A percentile compares a stretch with the other conserved stretches of the same genome.
phyloP scores from a whole-genome alignment of 2,329 filamentous ascomycete genomes.

The Paecilomyces formosus region DNA sequence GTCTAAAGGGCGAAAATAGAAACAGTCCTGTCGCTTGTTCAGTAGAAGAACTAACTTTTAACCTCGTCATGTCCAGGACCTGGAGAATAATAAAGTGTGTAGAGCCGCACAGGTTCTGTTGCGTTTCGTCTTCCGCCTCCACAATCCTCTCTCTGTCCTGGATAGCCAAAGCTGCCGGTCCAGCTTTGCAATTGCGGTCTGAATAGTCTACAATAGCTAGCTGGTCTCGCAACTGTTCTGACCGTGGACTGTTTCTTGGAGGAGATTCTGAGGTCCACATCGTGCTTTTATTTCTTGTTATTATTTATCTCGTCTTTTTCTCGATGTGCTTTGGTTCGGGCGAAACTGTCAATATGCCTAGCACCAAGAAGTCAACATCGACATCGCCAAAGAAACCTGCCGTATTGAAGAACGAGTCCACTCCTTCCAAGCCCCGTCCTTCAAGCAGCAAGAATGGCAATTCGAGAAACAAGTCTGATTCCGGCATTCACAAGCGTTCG shows the following conservation, averaged over 20 bases:
- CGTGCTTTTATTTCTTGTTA: constrained; percentile 1
- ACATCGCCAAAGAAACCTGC: background rate
- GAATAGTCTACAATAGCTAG: constrained; percentile 11
- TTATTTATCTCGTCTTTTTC: background rate
- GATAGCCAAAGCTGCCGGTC: constrained; percentile 34
- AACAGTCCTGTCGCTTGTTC: constrained; percentile 7
- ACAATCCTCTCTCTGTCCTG: constrained; percentile 20
- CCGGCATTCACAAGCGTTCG: constrained; percentile 89
- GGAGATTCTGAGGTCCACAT: constrained; percentile 1
- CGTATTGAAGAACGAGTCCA: background rate
- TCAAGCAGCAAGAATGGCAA: background rate
- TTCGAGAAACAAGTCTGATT: background rate
- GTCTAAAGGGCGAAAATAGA: constrained; percentile 13
- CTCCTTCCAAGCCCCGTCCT: background rate
- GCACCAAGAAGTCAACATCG: constrained; percentile 1
- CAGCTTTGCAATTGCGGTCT: constrained; percentile 29
- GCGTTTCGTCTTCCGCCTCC: constrained; percentile 3
- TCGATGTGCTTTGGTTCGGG: constrained; percentile 5
- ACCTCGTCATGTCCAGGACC: constrained; percentile 9
- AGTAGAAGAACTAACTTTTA: constrained; percentile 7
- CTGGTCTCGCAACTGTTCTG: constrained; percentile 2
- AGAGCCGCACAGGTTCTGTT: constrained; percentile 1
- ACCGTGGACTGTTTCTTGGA: background rate
- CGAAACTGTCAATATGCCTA: constrained; percentile 1
- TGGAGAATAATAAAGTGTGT: constrained; percentile 7